Base-by-base conservation (phyloP, 345 rosid genomes). In the Populus alba region DNA sequence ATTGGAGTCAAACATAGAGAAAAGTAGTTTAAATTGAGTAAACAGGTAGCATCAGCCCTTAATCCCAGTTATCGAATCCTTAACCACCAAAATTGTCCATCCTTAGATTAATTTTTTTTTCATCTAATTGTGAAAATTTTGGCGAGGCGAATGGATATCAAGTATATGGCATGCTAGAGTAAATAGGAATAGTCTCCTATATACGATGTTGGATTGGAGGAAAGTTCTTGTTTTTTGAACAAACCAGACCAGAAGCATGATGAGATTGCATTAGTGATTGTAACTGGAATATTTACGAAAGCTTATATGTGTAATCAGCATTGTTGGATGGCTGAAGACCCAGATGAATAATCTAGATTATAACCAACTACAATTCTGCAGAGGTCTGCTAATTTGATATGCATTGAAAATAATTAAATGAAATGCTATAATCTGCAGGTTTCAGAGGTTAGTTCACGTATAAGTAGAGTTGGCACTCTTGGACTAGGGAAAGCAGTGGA, bases 401-500 rank as follows among this genome's bases (percentile, higher is more conserved):
- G 25, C 15, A 72, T 51, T 15, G 6, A 72, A 6, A 12, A 17
- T 23, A 53, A 22, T 3, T 73, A 53, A 73, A 3, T 49, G 17
- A n/a, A 22, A 16, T 16, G 62, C 39, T 29, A 57, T 62, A 29
- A 31, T 47, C 17, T 77, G 73, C 84, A 91, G 94, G 97, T 92
- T 79, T 87, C 93, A 3, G 91, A 87, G 78, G 93, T 90, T 57
- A 86, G 97, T 85, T 82, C 90, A 71, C 88, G 86, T 38, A 70
- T 92, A 77, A 90, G 97, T n/a, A 91, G 91, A 84, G 99, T 97
- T 78, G 95, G 99, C 27, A 88, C 89, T 75, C 82, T 81, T 80
- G 97, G 97, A 71, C 74, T 89, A 68, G 99, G 89, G 72, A 95
- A 91, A 86, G 99, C 99, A 47, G 96, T 90, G 72, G 99, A 94